Evolutionary conservation across 2,329 filamentous ascomycete species (phyloP), one percentile per base, ranked within the genome.

Genomic region (Verticillium nonalfalfae): DNA sequence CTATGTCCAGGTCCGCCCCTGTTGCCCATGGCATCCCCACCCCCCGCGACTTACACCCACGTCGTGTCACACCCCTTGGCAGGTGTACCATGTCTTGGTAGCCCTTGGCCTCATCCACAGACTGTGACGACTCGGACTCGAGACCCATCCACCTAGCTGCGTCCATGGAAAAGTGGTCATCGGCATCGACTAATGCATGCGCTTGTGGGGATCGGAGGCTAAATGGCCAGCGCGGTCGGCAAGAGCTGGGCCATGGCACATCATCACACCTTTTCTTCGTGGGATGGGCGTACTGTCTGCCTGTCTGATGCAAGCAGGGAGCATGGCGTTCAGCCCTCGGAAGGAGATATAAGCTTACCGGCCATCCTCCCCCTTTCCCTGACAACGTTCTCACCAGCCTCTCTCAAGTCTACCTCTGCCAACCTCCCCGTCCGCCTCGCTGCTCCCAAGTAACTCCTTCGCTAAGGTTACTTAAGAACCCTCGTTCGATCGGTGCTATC

Each of bases 401-500:
- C 57, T 26, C 26, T 65, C 45, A 26, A 58, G 50, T 39, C 50
- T 60, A 60, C 56, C 55, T 54, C 60, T 56, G 58, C 60, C 64
- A 65, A 63, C 61, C 64, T 60, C 58, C 55, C 59, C 64, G 59
- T 56, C 55, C 33, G 52, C 33, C 54, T 35, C 50, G 45, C 50
- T 45, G 38, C 52, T 26, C 59, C 31, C 50, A 60, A 62, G 64
- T 66, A 60, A 62, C 64, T 66, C 64, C 21, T 58, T 66, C 64
- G 63, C 59, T 65, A 63, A 66, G 64, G 63, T 66, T 63, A 66
- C 61, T 66, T 60, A 61, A 66, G 61, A 60, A 50, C 61, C 58
- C 60, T 66, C 63, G 63, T 60, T 63, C 64, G 58, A 59, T 52
- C 54, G 18, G 26, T 39, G 59, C 3, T 56, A 21, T 58, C 63